Conservation (phyloP, 2,329 filamentous ascomycete species). For the Alternaria postmessia region DNA sequence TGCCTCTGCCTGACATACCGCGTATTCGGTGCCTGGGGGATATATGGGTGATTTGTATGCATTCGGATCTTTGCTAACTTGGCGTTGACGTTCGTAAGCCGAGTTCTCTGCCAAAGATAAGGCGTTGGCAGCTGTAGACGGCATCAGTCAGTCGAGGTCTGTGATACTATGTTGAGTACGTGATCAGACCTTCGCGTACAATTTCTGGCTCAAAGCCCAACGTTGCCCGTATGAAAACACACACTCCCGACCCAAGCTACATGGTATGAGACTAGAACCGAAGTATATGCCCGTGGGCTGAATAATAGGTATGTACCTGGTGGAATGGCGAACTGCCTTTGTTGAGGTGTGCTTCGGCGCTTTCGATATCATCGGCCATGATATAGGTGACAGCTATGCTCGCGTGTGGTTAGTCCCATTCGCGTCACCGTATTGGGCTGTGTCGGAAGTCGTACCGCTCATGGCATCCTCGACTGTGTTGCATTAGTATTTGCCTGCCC, state of each 20-base stretch:
- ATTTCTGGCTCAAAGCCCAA: constrained; percentile 91
- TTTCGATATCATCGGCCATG: constrained; percentile 89
- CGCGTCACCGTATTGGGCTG: not conserved
- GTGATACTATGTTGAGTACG: not conserved
- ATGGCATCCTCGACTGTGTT: constrained; percentile 56
- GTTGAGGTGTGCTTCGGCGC: constrained; percentile 76
- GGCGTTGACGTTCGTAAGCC: constrained; percentile 78
- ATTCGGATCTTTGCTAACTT: constrained; percentile 71
- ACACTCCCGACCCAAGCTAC: constrained; percentile 79
- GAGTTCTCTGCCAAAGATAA: constrained; percentile 78
- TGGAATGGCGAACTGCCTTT: constrained; percentile 87
- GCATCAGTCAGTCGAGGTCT: constrained; percentile 14
- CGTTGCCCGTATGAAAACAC: constrained; percentile 84
- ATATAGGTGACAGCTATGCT: constrained; percentile 71
- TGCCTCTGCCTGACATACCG: constrained; percentile 81
- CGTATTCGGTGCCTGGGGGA: constrained; percentile 84
- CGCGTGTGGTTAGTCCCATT: constrained; percentile 36
- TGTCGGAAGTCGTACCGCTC: constrained; percentile 48
- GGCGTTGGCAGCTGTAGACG: constrained; percentile 68
- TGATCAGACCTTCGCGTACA: constrained; percentile 74
- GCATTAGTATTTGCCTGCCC: constrained; percentile 24
- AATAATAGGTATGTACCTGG: constrained; percentile 57
- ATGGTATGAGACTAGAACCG: constrained; percentile 27
- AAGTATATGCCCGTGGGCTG: not conserved
- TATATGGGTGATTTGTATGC: constrained; percentile 72